These are phyloP conservation scores for Garcia nutans DNA, from an alignment of 345 rosid genomes.

Conservation along the genomic window DNA sequence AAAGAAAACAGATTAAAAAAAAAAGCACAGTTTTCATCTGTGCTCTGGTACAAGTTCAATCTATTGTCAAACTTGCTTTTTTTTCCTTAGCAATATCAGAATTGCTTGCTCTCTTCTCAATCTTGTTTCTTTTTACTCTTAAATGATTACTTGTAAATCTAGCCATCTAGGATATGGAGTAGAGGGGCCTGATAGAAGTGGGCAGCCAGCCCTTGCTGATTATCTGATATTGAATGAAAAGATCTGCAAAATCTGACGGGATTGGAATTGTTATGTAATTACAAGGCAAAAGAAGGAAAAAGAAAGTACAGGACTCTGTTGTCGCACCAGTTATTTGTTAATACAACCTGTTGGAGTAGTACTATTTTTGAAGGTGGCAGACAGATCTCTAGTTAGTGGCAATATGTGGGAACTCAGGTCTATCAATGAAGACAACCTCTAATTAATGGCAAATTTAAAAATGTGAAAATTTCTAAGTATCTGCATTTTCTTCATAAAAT, in stretches of 20 bases:
- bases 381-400: slow-evolving; percentile 5
- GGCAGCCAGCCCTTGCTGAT: neutral
- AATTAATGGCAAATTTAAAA: too few relatives aligned
- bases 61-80: neutral
- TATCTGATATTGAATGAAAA: neutral
- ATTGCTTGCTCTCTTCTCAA: too few relatives aligned
- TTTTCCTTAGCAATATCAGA: neutral
- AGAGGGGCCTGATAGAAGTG: neutral
- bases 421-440: too few relatives aligned
- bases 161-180: neutral
- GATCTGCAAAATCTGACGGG: neutral
- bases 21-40: neutral
- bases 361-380: neutral
- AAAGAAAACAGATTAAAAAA: neutral
- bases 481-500: too few relatives aligned
- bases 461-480: too few relatives aligned
- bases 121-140: too few relatives aligned
- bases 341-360: neutral
- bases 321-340: neutral
- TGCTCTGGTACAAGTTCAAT: neutral
- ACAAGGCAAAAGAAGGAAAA: neutral
- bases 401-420: neutral
- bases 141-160: too few relatives aligned
- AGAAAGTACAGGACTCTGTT: neutral
- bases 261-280: neutral